Base-by-base conservation (phyloP, 2,329 filamentous ascomycete genomes). In the Penicillium sclerotiorum region DNA sequence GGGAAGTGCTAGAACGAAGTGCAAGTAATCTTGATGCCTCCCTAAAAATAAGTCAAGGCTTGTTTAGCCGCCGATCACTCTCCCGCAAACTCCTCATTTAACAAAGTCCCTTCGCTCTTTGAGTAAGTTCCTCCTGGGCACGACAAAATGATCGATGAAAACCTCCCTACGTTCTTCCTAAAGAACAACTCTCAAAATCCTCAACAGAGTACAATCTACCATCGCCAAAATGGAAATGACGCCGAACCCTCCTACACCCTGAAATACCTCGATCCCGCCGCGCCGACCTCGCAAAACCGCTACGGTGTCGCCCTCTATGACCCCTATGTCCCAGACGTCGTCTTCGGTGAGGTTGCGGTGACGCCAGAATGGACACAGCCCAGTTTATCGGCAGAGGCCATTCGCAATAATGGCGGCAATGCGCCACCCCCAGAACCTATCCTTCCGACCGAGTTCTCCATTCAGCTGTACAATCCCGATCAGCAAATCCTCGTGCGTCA, bases 381-480 rank as follows among this genome's bases (percentile, higher is more conserved):
- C 1, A 85, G 85, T 0, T 79, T 95, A 6, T 93, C 90, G 1
- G 84, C 88, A 40, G 90, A 94, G 46, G 88, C 95, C 66, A 81
- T 92, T 49, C 84, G 90, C 54, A 80, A 72, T 52, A 81, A 88
- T 64, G 86, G 85, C 53, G 87, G 86, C 13, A 74, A 84, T 1
- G 76, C 81, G 3, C 85, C 81, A 18, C 82, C 81, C 13, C 86
- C 87, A 1, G 81, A 87, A 52, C 88, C 92, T 8, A 79, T 89
- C 27, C 81, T 90, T 22, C 92, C 93, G 0, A 85, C 86, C 49
- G 78, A 83, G 45, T 96, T 97, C 69, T 80, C 81, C n/a, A 80
- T 97, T 32, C 87, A 93, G 62, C 84, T 99, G 3, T 97, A 96
- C 78, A 94, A 96, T 67, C 94, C 94, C 0, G 93, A 97, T 68